Percentiles rank a stretch among this genome's conserved stretches.
These are phyloP conservation scores for Climacium dendroides DNA, from an alignment of 225 moss, liverwort and hornwort species.

Conservation along the genomic window DNA sequence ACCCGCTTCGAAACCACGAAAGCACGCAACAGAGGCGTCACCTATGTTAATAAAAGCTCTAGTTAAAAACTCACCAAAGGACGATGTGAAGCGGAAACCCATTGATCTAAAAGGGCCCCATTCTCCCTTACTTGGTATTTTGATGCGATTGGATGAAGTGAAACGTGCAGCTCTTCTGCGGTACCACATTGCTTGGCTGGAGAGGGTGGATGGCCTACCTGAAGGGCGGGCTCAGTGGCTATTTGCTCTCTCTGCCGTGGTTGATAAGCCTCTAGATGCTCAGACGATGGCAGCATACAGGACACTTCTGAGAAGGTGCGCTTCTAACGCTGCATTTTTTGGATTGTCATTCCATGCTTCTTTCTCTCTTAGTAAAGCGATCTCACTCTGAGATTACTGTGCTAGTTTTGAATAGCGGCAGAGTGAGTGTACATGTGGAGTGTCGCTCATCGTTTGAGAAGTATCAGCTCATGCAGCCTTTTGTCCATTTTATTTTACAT, in stretches of 20 bases:
- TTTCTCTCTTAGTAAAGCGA: neutral
- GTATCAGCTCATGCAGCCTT: neutral
- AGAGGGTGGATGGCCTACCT: slow-evolving; percentile 55
- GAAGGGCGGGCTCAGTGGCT: slow-evolving; percentile 75
- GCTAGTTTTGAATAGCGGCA: neutral
- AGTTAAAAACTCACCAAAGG: slow-evolving; percentile 3
- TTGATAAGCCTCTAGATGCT: slow-evolving; percentile 84
- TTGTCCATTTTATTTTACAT: neutral
- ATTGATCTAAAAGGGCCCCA: slow-evolving; percentile 34
- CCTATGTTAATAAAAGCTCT: neutral
- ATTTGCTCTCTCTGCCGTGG: slow-evolving; percentile 63
- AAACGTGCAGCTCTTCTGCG: slow-evolving; percentile 76
- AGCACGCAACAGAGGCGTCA: neutral
- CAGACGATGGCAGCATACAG: slow-evolving; percentile 88
- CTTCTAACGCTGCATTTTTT: neutral
- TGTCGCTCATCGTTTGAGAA: neutral
- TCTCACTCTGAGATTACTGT: neutral
- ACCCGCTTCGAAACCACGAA: neutral
- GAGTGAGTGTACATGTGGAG: neutral
- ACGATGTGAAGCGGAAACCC: slow-evolving; percentile 21
- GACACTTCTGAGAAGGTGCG: slow-evolving; percentile 54
- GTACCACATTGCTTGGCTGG: slow-evolving; percentile 79
- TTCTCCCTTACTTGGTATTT: slow-evolving; percentile 39
- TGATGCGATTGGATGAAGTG: slow-evolving; percentile 73
- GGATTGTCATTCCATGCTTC: neutral